phyloP scores from a whole-genome alignment of 2,329 filamentous ascomycete genomes.

The Sclerotinia sclerotiorum region DNA sequence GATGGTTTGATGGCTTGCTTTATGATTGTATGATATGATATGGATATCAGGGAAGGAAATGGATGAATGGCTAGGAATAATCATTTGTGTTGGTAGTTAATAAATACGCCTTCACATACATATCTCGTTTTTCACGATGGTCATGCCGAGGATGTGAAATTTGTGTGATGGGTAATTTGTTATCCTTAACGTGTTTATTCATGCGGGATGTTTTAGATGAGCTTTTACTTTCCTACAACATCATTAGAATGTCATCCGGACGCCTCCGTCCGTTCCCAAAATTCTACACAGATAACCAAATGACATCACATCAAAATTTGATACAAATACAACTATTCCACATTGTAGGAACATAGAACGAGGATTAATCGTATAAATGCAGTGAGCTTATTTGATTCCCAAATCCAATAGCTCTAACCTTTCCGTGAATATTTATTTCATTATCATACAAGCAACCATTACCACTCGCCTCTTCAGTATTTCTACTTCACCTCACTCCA shows the following conservation, averaged over 20 bases:
- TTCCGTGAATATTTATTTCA: not conserved
- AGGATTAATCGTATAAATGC: not conserved
- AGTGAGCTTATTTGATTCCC: not conserved
- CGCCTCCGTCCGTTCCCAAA: too few species aligned
- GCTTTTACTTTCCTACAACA: not conserved
- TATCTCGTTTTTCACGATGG: not conserved
- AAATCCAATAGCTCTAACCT: not conserved
- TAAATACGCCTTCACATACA: not conserved
- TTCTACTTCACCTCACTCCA: slow-evolving; percentile 32
- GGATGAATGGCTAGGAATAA: not conserved
- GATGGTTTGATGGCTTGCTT: not conserved
- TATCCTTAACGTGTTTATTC: not conserved
- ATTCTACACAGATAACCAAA: too few species aligned
- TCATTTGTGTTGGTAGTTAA: not conserved
- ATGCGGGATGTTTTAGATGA: too few species aligned
- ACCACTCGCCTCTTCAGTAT: not conserved
- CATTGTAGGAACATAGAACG: too few species aligned
- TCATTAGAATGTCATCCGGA: not conserved
- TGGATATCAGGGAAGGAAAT: not conserved
- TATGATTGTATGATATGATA: not conserved
- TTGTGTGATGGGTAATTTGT: not conserved
- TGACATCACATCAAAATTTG: too few species aligned
- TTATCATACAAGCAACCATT: slow-evolving; percentile 11
- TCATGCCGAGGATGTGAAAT: not conserved
- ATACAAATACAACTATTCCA: too few species aligned